Base-by-base conservation (phyloP, 2,329 filamentous ascomycete species). In the Aureobasidium musti region DNA sequence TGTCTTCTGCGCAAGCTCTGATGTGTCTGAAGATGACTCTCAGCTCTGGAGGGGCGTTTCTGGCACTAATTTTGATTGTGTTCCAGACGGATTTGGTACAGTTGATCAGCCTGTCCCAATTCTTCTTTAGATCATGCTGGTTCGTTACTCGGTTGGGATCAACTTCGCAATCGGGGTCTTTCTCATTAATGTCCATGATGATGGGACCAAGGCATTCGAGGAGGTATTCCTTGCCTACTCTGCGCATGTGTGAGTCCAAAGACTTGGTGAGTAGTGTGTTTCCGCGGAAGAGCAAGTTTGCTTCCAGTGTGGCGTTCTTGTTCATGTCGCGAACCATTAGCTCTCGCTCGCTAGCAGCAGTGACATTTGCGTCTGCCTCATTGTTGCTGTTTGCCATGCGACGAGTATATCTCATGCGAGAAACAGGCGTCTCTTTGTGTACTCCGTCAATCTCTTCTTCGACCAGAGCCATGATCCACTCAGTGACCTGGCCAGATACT, bases 381-480 rank as follows among this genome's bases (percentile, higher is more conserved):
- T 88, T 90, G 64, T 92, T 90, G 70, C 86, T 89, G 1, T 89
- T 91, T 65, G 87, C 88, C 39, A 82, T 88, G 75, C 83, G 90
- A 82, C 82, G 88, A 76, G 85, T 90, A 77, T 91, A 92, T 3
- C 90, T 84, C 59, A 88, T 75, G 43, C 85, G 76, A 68, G 80
- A 91, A 69, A 89, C 85, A 0, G 89, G 87, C 17, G 88, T 87
- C 71, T 97, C 92, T 74, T 89, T 96, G 65, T 92, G 87, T 21
- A 95, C 88, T 0, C 94, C 94, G 73, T 98, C 95, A 67, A 99
- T 98, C 77, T 99, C 95, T 74, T 98, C 94, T 77, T 99, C 95
- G 0, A 97, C 91, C 47, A 99, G 82, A 2, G 91, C 89, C 82
- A 92, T 95, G 26, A 99, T 84, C 95, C 95, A 99, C 67, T 97